phyloP scores from a whole-genome alignment of 2,329 filamentous ascomycete species.

The Aureobasidium zeae region DNA sequence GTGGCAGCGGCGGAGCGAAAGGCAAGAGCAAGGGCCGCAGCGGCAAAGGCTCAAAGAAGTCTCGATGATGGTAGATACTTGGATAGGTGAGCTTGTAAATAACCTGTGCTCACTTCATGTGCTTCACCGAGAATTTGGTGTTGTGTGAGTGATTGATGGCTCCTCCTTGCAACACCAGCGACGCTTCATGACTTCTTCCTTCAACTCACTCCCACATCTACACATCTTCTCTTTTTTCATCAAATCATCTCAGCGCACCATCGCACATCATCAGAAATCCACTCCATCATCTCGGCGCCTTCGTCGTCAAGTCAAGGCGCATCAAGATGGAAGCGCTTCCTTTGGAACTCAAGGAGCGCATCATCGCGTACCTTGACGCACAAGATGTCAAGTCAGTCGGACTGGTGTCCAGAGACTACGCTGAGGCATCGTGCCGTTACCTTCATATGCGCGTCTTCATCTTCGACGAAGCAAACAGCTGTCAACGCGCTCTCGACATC shows the following conservation, averaged over 20 bases:
- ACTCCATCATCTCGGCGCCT: too few relatives aligned
- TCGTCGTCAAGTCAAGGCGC: too few relatives aligned
- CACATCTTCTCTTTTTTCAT: too few relatives aligned
- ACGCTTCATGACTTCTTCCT: too few relatives aligned
- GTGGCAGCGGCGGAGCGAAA: constrained; percentile 24
- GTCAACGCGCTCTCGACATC: neutral
- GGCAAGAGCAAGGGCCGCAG: constrained; percentile 32
- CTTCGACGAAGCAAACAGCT: neutral
- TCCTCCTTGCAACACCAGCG: too few relatives aligned
- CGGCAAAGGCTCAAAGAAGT: constrained; percentile 24
- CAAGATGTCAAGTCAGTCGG: constrained; percentile 9
- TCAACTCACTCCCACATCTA: too few relatives aligned
- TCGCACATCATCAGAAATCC: too few relatives aligned
- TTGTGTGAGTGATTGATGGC: too few relatives aligned
- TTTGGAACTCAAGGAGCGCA: neutral
- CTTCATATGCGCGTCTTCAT: neutral
- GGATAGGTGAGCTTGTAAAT: too few relatives aligned
- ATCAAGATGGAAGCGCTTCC: neutral
- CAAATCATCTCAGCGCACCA: too few relatives aligned
- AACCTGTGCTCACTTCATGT: too few relatives aligned
- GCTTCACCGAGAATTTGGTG: too few relatives aligned
- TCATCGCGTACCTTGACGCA: neutral
- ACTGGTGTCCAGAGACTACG: neutral
- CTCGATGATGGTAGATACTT: neutral
- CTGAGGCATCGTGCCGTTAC: neutral